These are phyloP conservation scores for Sarcodon sp. DNA, from an alignment of 768 basidiomycete species.

Conservation along the genomic window DNA sequence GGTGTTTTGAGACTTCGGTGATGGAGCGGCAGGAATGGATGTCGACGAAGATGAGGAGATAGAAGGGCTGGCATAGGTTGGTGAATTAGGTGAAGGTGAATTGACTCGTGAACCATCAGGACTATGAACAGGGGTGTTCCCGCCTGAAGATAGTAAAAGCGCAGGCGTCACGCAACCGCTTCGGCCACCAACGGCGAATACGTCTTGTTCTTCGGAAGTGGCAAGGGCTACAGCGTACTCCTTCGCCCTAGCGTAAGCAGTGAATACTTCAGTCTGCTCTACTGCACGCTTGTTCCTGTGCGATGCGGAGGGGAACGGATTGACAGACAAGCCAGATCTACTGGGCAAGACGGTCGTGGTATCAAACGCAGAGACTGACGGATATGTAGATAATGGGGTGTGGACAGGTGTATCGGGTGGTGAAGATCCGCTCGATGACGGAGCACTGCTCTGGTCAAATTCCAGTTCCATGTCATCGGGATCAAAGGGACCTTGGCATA, in stretches of 20 bases:
- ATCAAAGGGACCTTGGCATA: conserved; percentile 39
- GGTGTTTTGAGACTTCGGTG: conserved; percentile 28
- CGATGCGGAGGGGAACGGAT: conserved; percentile 21
- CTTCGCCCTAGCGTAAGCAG: background rate
- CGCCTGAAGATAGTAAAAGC: conserved; percentile 34
- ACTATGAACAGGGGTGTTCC: conserved; percentile 32
- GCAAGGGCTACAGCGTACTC: conserved; percentile 12
- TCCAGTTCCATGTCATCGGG: conserved; percentile 79
- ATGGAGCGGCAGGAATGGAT: conserved; percentile 10
- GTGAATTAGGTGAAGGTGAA: conserved; percentile 14
- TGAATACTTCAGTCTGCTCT: background rate
- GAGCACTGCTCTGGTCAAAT: conserved; percentile 27
- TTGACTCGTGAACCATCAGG: conserved; percentile 34
- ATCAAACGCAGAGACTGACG: conserved; percentile 32
- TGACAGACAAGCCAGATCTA: conserved; percentile 16
- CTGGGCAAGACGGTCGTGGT: conserved; percentile 42
- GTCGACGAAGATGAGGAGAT: conserved; percentile 11
- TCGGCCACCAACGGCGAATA: background rate
- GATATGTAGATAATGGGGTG: conserved; percentile 24
- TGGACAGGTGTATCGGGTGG: conserved; percentile 32
- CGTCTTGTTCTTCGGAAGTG: conserved; percentile 21
- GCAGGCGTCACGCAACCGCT: conserved; percentile 50
- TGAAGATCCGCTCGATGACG: conserved; percentile 22
- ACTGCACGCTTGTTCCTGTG: conserved; percentile 14
- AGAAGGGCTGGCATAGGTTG: conserved; percentile 10